These are phyloP conservation scores for Candida yuanshanica DNA, from an alignment of 805 yeast species.

Conservation along the genomic window DNA sequence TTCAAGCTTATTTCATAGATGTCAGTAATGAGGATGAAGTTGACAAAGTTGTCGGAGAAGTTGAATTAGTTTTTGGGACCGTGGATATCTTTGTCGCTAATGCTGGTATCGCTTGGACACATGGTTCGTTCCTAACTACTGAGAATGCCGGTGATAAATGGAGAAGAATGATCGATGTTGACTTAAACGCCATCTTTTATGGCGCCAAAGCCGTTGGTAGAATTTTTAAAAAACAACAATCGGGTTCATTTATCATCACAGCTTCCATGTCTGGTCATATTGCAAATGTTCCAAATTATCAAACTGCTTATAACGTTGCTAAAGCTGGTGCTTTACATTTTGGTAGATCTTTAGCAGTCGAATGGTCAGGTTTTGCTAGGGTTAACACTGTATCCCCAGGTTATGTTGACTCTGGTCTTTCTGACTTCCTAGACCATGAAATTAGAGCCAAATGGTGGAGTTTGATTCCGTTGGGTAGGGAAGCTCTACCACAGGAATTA, in stretches of 20 bases:
- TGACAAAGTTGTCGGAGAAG: constrained; percentile 25
- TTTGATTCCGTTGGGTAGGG: constrained; percentile 65
- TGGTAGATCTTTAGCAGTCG: constrained; percentile 46
- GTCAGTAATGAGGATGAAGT: constrained; percentile 24
- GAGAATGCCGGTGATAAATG: constrained; percentile 43
- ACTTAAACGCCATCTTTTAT: constrained; percentile 75
- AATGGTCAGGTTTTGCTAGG: constrained; percentile 78
- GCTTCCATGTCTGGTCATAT: constrained; percentile 89
- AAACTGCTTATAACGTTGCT: constrained; percentile 66
- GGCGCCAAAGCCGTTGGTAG: constrained; percentile 71
- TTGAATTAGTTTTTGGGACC: constrained; percentile 60
- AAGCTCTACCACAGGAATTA: constrained; percentile 66
- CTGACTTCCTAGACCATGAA: constrained; percentile 40
- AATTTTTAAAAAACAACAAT: constrained; percentile 64
- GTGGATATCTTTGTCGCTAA: constrained; percentile 84
- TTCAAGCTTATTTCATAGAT: constrained; percentile 43
- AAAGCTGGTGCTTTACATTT: constrained; percentile 20
- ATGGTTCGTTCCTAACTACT: constrained; percentile 45
- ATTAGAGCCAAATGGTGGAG: constrained; percentile 44
- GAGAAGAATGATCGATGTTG: constrained; percentile 67
- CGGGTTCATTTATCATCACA: constrained; percentile 76
- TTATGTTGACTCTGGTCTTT: constrained; percentile 71
- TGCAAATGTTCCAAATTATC: constrained; percentile 81
- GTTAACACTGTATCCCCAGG: constrained; percentile 83
- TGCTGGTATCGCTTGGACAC: constrained; percentile 83